These are phyloP conservation scores for Rhizophagus sp. DNA, from an alignment of 192 early-diverging fungal genomes.

Conservation along the genomic window DNA sequence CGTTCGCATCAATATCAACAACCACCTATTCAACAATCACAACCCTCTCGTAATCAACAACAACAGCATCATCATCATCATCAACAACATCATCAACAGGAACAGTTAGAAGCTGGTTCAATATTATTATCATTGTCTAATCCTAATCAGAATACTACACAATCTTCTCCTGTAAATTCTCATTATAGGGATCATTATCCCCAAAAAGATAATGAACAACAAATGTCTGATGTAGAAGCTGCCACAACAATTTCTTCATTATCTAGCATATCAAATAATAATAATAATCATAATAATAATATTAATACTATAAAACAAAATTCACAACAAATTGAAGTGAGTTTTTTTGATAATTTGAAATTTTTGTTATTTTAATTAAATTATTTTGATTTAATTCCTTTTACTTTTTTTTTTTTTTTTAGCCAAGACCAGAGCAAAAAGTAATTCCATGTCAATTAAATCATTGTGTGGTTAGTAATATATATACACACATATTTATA, in stretches of 20 bases:
- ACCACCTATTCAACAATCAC: background rate
- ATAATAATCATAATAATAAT: slow-evolving; percentile 2
- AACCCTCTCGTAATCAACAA: too few species aligned
- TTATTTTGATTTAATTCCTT: background rate
- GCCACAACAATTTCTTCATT: slow-evolving; percentile 9
- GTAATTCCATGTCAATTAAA: background rate
- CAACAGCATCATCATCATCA: too few species aligned
- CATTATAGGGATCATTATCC: slow-evolving; percentile 7
- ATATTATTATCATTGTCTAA: background rate
- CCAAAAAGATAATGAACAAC: slow-evolving; percentile 1
- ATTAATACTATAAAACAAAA: background rate
- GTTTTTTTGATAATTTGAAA: too few species aligned
- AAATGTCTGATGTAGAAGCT: slow-evolving; percentile 6
- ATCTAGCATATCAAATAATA: background rate
- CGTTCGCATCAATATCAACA: background rate
- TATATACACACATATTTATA: too few species aligned
- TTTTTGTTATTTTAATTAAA: background rate
- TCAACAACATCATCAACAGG: too few species aligned
- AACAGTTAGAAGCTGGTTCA: background rate
- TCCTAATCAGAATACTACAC: background rate
- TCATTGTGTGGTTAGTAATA: background rate
- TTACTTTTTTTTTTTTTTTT: background rate
- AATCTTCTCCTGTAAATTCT: background rate
- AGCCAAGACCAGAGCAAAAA: slow-evolving; percentile 9
- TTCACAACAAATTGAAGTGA: background rate